These are phyloP conservation scores for Metschnikowia reukaufii DNA, from an alignment of 805 yeast genomes.

Conservation along the genomic window DNA sequence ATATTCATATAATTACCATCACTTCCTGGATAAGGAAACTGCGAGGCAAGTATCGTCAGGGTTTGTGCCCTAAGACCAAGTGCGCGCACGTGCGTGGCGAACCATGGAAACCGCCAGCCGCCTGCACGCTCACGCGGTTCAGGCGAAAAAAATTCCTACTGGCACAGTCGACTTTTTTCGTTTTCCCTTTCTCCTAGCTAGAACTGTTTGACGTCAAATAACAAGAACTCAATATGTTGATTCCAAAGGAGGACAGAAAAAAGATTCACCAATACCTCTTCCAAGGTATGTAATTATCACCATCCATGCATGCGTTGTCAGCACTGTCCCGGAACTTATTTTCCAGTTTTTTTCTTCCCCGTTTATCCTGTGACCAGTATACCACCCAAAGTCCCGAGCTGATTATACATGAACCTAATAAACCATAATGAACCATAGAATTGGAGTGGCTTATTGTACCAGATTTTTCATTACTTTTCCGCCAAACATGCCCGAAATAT, in stretches of 20 bases:
- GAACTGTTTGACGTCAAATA: constrained; percentile 21
- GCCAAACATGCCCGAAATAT: too few relatives aligned
- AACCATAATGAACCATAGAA: too few relatives aligned
- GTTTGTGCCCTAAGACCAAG: constrained; percentile 6
- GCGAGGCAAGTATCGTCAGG: background rate
- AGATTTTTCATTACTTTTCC: too few relatives aligned
- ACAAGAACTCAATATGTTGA: constrained; percentile 66
- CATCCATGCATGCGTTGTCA: background rate
- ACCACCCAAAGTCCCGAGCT: background rate
- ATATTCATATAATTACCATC: too few relatives aligned
- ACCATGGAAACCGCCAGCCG: background rate
- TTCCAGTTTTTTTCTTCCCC: background rate
- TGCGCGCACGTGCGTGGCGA: constrained; percentile 6
- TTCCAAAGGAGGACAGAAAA: constrained; percentile 99
- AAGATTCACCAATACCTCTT: constrained; percentile 98
- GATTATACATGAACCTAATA: background rate
- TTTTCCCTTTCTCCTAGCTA: constrained; percentile 16
- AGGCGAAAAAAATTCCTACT: constrained; percentile 21
- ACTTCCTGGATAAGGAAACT: too few relatives aligned
- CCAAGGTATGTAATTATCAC: constrained; percentile 71
- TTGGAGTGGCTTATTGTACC: too few relatives aligned
- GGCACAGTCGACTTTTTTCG: constrained; percentile 15
- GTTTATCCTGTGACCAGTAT: background rate
- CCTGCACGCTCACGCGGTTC: constrained; percentile 17
- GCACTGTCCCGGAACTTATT: constrained; percentile 1